These are phyloP conservation scores for Yamadazyma triangularis DNA, from an alignment of 1,139 yeast genomes.

Conservation along the genomic window DNA sequence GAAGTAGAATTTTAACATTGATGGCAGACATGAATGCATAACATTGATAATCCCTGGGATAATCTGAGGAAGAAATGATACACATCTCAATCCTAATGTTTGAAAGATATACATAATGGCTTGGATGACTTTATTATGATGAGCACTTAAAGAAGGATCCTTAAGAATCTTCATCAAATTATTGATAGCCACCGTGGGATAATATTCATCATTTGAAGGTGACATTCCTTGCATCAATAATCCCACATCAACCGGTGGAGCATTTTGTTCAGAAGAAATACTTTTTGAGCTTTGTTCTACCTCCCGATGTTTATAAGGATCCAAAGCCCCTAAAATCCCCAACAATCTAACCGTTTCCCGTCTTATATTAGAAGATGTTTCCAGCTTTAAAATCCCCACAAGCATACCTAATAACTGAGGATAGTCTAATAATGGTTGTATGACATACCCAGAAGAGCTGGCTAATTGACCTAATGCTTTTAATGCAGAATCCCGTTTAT, in stretches of 20 bases:
- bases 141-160: constrained; percentile 79
- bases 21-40: constrained; percentile 78
- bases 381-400: constrained; percentile 77
- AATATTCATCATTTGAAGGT: constrained; percentile 89
- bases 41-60: constrained; percentile 85
- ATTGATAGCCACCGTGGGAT: constrained; percentile 90
- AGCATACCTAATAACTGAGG: constrained; percentile 83
- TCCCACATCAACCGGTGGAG: constrained; percentile 87
- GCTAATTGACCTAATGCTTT: constrained; percentile 85
- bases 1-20: constrained; percentile 83
- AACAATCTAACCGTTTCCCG: constrained; percentile 83
- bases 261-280: constrained; percentile 70
- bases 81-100: constrained; percentile 83
- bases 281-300: constrained; percentile 73
- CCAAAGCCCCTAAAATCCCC: constrained; percentile 94
- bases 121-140: constrained; percentile 75
- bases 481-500: constrained; percentile 86
- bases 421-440: constrained; percentile 86
- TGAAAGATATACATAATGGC: constrained; percentile 90
- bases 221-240: constrained; percentile 90
- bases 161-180: constrained; percentile 77
- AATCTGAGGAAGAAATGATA: constrained; percentile 78
- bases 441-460: constrained; percentile 89
- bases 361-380: constrained; percentile 66
- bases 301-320: constrained; percentile 92